phyloP scores from a whole-genome alignment of 1,284 basidiomycete species.

The Anthracocystis setariae region DNA sequence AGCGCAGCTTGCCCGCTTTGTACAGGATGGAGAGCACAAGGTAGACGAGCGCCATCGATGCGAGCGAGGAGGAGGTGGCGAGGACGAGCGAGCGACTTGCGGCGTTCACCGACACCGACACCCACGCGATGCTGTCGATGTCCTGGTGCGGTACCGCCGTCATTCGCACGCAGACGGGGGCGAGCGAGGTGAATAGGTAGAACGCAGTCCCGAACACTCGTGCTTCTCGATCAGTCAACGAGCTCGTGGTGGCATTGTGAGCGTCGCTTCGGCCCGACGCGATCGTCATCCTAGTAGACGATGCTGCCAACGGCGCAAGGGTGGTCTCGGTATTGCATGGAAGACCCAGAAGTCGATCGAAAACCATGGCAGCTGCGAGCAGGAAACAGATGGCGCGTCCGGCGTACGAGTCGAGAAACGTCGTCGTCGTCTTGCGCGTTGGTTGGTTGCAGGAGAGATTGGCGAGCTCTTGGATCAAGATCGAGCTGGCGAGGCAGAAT shows the following conservation, averaged over 20 bases:
- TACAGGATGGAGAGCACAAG: conserved; percentile 10
- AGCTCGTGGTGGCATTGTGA: conserved; percentile 2
- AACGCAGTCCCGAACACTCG: conserved; percentile 15
- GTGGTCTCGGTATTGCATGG: conserved; percentile 5
- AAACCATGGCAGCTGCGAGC: conserved; percentile 3
- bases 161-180: conserved; percentile 13
- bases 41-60: conserved; percentile 5
- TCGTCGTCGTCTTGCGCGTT: neutral
- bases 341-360: conserved; percentile 11
- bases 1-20: conserved; percentile 3
- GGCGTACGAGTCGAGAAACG: conserved; percentile 4
- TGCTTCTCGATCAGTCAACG: neutral
- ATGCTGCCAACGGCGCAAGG: conserved; percentile 2
- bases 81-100: conserved; percentile 7
- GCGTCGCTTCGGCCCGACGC: conserved; percentile 1
- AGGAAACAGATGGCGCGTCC: conserved; percentile 11
- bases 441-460: neutral
- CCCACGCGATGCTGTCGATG: conserved; percentile 14
- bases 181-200: conserved; percentile 23
- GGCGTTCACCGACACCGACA: neutral
- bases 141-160: neutral
- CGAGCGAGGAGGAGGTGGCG: neutral
- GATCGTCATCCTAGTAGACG: conserved; percentile 11
- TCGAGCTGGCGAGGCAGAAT: neutral
- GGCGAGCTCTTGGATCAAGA: conserved; percentile 12